A percentile compares a stretch with the other conserved stretches of the same genome.
Evolutionary conservation across 2,329 filamentous ascomycete genomes (phyloP).

Genomic region (Colletotrichum coccodes): DNA sequence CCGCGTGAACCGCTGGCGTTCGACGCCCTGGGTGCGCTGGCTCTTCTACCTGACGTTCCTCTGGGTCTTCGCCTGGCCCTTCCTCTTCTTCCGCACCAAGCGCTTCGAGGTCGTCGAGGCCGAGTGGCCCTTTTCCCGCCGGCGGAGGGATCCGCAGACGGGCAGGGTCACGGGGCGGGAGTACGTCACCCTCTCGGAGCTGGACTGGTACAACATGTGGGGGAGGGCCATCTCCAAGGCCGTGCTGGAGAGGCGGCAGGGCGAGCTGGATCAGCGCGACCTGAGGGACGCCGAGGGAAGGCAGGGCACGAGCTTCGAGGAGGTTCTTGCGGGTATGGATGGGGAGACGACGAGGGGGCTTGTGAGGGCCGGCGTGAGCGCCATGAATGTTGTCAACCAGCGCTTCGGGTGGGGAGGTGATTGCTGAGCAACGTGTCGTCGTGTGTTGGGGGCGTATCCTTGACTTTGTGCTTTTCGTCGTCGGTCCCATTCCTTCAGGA

Average conservation of each 20-base stretch:
- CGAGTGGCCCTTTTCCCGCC: conserved; percentile 67
- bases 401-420: conserved; percentile 63
- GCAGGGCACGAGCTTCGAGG: conserved; percentile 44
- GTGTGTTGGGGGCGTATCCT: background rate
- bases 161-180: conserved; percentile 39
- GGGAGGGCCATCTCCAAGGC: conserved; percentile 67
- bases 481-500: background rate
- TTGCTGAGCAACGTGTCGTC: conserved; percentile 7
- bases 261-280: conserved; percentile 66
- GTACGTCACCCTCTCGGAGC: conserved; percentile 65
- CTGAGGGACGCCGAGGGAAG: conserved; percentile 54
- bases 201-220: conserved; percentile 73
- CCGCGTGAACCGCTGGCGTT: conserved; percentile 71
- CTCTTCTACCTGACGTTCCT: conserved; percentile 74
- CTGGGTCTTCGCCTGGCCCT: conserved; percentile 78
- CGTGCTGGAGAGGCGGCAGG: conserved; percentile 66
- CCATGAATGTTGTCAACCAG: conserved; percentile 63
- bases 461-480: background rate
- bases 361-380: conserved; percentile 59
- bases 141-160: conserved; percentile 18
- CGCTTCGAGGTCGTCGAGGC: conserved; percentile 72
- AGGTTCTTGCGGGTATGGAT: conserved; percentile 43
- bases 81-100: conserved; percentile 73
- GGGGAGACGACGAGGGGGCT: conserved; percentile 53
- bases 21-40: conserved; percentile 70